Evolutionary conservation across 345 rosid species (phyloP), one percentile per base, ranked within the genome.

Genomic region (Ceriops zippeliana): DNA sequence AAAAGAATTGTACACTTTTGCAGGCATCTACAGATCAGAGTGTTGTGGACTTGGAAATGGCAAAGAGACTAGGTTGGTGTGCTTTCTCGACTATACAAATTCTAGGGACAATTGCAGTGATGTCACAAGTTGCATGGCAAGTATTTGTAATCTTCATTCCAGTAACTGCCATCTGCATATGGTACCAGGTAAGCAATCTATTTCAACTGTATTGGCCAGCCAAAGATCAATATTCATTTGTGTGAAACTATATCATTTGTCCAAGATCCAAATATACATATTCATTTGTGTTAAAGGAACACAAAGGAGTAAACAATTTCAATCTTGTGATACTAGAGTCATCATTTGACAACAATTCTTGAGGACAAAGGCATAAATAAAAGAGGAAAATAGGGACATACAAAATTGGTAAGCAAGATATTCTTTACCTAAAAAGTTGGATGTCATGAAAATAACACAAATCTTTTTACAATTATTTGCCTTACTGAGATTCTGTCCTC

Each of bases 71-170:
- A 75, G 96, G 98, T 20, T 87, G 98, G 98, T 93, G 97, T 71
- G 98, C 92, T 51, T 89, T 89, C 84, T 89, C 96, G 5, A 79
- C 87, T 68, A 90, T 90, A 78, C 93, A 89, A 78, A 71, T 93
- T 15, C 28, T 90, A 17, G 98, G 97, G 71, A 87, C 98, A 20
- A 83, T 93, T 70, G 83, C 84, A 20, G 97, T 93, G 28, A 93
- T 90, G 96, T 87, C 98, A 20, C 93, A 93, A 70, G 97, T 86
- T 66, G 98, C 98, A 54, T 93, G 98, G 98, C 79, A 93, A 86
- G 98, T 93, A 74, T 93, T 89, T 72, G 83, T 86, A 69, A 85
- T 93, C 81, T 93, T 93, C 89, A 89, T 93, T 79, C 98, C 97
- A n/a, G 97, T 93, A 53, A 89, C 98, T 38, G 97, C 87, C 65